Evolutionary conservation across 192 early-diverging fungal genomes (phyloP).

Genomic region (Chytriomyces hyalinus): DNA sequence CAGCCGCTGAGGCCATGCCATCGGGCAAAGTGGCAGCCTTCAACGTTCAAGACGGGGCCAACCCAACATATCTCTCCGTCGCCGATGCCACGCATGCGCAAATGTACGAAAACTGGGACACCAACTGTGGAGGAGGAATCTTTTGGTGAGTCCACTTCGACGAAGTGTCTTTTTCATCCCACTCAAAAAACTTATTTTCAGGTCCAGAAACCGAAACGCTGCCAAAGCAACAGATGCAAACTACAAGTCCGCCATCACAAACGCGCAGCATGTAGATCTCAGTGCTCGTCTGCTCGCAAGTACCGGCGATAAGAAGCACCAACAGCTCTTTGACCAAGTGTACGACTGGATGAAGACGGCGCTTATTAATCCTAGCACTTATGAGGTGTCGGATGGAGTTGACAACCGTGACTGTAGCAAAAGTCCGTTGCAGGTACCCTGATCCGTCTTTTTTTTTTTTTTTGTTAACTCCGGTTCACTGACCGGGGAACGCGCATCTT

Average conservation of each 20-base stretch:
- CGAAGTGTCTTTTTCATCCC: not conserved
- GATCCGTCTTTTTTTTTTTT: too few relatives aligned
- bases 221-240: not conserved
- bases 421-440: not conserved
- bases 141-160: constrained; percentile 41
- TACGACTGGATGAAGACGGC: constrained; percentile 48
- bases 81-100: constrained; percentile 43
- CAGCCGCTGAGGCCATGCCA: constrained; percentile 23
- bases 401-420: not conserved
- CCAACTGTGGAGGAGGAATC: constrained; percentile 53
- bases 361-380: not conserved
- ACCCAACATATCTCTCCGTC: constrained; percentile 33
- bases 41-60: not conserved
- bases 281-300: constrained; percentile 41
- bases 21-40: constrained; percentile 5
- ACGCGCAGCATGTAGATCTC: constrained; percentile 46
- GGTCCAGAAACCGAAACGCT: constrained; percentile 37
- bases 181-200: not conserved
- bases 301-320: constrained; percentile 37
- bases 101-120: constrained; percentile 50
- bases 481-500: too few relatives aligned
- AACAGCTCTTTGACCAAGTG: constrained; percentile 27
- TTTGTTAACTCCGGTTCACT: too few relatives aligned
- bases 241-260: constrained; percentile 57
- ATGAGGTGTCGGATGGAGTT: not conserved